A percentile compares a stretch with the other conserved stretches of the same genome.
Conservation (phyloP, 2,329 filamentous ascomycete species). For the Clarireedia homoeocarpa region DNA sequence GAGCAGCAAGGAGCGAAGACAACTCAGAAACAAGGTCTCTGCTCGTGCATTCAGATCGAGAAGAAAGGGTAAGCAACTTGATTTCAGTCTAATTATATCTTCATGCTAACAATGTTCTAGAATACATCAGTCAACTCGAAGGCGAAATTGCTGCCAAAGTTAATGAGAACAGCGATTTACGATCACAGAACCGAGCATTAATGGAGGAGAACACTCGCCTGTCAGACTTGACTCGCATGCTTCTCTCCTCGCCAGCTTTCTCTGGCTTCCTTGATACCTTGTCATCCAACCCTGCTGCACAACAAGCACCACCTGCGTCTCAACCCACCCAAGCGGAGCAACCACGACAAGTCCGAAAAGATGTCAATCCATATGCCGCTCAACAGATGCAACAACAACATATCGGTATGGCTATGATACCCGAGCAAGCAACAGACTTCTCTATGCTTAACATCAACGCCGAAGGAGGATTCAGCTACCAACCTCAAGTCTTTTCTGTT, state of each 20-base stretch:
- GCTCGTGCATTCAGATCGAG: conserved; percentile 95
- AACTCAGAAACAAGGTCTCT: conserved; percentile 98
- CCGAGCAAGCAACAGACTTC: conserved; percentile 70
- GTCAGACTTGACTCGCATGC: conserved; percentile 70
- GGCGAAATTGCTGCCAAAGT: conserved; percentile 77
- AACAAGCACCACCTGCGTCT: conserved; percentile 30
- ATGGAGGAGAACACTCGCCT: conserved; percentile 79
- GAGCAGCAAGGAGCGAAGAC: conserved; percentile 93
- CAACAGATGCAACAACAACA: conserved; percentile 49
- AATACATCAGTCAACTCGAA: conserved; percentile 95
- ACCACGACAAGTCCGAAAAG: conserved; percentile 52
- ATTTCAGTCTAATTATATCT: not conserved
- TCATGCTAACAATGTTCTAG: conserved; percentile 52
- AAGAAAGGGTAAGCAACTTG: conserved; percentile 71
- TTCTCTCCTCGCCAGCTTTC: conserved; percentile 74
- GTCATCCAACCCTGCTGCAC: conserved; percentile 47
- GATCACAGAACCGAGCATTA: conserved; percentile 72
- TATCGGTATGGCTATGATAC: conserved; percentile 76
- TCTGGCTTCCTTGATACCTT: conserved; percentile 70
- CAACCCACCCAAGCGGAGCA: conserved; percentile 25
- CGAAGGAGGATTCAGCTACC: conserved; percentile 47
- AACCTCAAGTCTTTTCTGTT: conserved; percentile 67
- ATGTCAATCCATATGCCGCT: conserved; percentile 53
- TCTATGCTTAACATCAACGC: conserved; percentile 58
- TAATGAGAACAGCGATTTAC: conserved; percentile 74